These are phyloP conservation scores for Laburnicola sp. DNA, from an alignment of 2,329 filamentous ascomycete genomes.

Conservation along the genomic window DNA sequence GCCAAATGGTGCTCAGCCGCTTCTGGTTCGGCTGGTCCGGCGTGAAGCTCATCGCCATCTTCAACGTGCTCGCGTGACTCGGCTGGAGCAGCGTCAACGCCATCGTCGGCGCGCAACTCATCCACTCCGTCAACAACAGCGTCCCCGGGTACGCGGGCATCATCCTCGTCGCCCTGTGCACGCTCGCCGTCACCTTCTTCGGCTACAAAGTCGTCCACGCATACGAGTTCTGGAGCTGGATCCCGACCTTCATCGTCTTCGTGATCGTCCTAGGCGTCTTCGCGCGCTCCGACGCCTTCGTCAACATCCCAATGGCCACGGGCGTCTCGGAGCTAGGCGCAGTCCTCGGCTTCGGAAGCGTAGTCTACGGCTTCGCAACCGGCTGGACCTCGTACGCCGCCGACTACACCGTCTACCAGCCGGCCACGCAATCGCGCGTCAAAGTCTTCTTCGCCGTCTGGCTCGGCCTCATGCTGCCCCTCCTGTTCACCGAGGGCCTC, in stretches of 20 bases:
- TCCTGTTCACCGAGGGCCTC: conserved; percentile 74
- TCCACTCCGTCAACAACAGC: conserved; percentile 70
- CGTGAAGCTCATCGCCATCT: conserved; percentile 70
- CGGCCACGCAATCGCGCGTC: conserved; percentile 59
- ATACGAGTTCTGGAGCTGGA: conserved; percentile 77
- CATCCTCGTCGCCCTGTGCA: conserved; percentile 70
- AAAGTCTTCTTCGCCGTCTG: conserved; percentile 73
- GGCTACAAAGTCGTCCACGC: conserved; percentile 75
- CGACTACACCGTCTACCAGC: conserved; percentile 82
- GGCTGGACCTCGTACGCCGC: conserved; percentile 76
- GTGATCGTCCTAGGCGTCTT: conserved; percentile 71
- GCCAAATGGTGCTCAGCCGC: conserved; percentile 78
- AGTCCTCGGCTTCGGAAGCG: conserved; percentile 67
- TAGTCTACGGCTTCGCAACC: conserved; percentile 69
- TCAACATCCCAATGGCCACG: conserved; percentile 60
- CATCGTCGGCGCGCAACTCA: conserved; percentile 77
- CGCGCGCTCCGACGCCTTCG: conserved; percentile 67
- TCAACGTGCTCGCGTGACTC: conserved; percentile 71
- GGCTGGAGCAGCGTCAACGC: conserved; percentile 79
- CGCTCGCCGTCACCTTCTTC: conserved; percentile 71
- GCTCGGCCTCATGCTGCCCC: conserved; percentile 68
- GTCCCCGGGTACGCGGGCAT: conserved; percentile 76
- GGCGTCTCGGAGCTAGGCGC: conserved; percentile 64
- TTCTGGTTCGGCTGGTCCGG: conserved; percentile 75
- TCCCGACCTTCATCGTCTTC: conserved; percentile 73